phyloP scores from a whole-genome alignment of 225 moss, liverwort and hornwort genomes.

The Physcomitrellopsis africana region DNA sequence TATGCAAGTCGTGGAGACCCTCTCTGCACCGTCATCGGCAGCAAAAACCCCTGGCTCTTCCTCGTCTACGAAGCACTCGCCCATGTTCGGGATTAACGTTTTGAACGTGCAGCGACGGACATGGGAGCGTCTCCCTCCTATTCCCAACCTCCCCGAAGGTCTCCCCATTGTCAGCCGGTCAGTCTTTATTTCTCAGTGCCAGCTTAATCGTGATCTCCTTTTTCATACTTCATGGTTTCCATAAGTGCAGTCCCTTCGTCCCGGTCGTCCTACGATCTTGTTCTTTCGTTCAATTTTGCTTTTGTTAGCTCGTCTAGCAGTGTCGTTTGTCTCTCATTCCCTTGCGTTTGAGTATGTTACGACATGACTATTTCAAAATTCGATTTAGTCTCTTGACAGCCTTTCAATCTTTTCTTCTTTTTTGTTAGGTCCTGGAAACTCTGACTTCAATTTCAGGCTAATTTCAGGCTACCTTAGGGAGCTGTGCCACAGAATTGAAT shows the following conservation, averaged over 20 bases:
- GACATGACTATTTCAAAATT: too few species aligned
- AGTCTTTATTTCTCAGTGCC: neutral
- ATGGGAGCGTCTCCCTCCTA: conserved; percentile 46
- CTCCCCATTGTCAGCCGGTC: conserved; percentile 74
- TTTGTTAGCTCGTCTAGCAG: neutral
- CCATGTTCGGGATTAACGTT: conserved; percentile 58
- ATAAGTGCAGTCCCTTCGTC: too few species aligned
- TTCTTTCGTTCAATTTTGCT: neutral
- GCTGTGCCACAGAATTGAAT: too few species aligned
- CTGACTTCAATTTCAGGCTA: too few species aligned
- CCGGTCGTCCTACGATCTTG: neutral
- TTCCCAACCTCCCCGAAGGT: conserved; percentile 43
- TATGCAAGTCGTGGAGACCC: conserved; percentile 58
- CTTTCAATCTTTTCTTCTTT: too few species aligned
- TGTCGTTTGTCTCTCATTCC: too few species aligned
- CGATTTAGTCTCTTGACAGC: too few species aligned
- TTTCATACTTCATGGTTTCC: neutral
- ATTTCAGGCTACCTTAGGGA: too few species aligned
- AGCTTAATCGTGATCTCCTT: neutral
- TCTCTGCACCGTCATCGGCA: neutral
- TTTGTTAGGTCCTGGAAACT: too few species aligned
- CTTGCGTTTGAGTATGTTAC: too few species aligned
- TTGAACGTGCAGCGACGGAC: conserved; percentile 55
- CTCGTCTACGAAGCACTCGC: neutral
- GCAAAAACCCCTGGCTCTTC: conserved; percentile 3